A percentile compares a stretch with the other conserved stretches of the same genome.
phyloP scores from a whole-genome alignment of 2,329 filamentous ascomycete genomes.

The Raffaelea arxii region DNA sequence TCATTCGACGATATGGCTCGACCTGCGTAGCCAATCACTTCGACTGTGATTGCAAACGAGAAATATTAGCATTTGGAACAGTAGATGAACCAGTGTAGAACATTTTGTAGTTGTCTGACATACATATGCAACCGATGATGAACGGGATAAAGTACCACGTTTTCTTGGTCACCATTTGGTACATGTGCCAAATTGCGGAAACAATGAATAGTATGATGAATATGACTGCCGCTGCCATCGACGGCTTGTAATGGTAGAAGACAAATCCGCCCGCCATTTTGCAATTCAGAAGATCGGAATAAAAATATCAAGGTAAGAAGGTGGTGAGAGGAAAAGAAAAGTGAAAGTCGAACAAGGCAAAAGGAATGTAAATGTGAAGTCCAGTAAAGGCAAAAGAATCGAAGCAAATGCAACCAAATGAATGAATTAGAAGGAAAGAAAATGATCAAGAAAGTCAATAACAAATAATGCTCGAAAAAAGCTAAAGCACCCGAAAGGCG shows the following conservation, averaged over 20 bases:
- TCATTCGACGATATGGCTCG: conserved; percentile 20
- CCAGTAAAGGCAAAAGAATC: no score
- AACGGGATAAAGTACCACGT: conserved; percentile 7
- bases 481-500: no score
- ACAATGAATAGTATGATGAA: conserved; percentile 3
- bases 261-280: conserved; percentile 4
- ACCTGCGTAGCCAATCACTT: conserved; percentile 4
- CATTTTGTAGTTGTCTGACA: no score
- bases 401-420: no score
- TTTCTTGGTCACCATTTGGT: neutral
- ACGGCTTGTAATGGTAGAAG: conserved; percentile 7
- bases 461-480: no score
- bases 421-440: no score
- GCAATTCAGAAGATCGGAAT: neutral
- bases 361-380: no score
- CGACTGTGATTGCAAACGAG: neutral
- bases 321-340: neutral
- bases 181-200: neutral
- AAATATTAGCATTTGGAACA: neutral
- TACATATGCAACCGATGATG: conserved; percentile 4
- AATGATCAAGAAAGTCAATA: no score
- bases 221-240: conserved; percentile 1
- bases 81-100: no score
- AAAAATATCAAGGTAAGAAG: no score
- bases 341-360: neutral